Evolutionary conservation across 2,329 filamentous ascomycete genomes (phyloP), one percentile per base, ranked within the genome.

Genomic region (Pseudogymnoascus sp.): DNA sequence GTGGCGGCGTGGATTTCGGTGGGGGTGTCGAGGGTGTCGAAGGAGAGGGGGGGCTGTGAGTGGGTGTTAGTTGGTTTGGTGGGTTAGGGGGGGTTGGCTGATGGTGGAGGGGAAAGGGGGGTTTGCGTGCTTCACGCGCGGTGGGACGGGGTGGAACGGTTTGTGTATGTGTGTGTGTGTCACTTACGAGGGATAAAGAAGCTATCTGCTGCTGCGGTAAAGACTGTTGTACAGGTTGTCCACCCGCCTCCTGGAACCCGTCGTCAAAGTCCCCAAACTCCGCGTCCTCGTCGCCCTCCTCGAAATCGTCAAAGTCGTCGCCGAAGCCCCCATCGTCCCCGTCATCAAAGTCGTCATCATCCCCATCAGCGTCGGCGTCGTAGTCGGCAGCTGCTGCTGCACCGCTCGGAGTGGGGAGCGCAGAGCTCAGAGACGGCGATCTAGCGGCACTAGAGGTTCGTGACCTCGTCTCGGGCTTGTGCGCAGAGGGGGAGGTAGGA

Each of bases 231-330:
- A 70, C 63, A 64, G 74, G 70, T 62, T 74, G 71, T 66, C 70
- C 72, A 65, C 78, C 78, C 62, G 82, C 73, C 71, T 84, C 78
- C 69, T 90, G 82, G 75, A 90, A 90, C 69, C 70, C 72, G 62
- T 89, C 87, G 65, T 82, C 81, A 74, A 85, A 83, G 69, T 82
- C 80, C 68, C 80, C 79, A 67, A 79, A 78, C 62, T 74, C 77
- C 64, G 76, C 78, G 64, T 75, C 73, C 63, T 79, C 78, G 63
- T 78, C 78, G 55, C 79, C 80, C 68, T 81, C 86, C 60, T 82
- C 83, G 72, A 85, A 84, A 67, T 87, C 88, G 70, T 88, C 86
- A 74, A 90, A 91, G 69, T 89, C 87, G 69, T 85, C 77, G 39
- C 75, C 84, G 75, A 87, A 87, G 69, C 82, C 82, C 27, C 77